Base-by-base conservation (phyloP, 1,284 basidiomycete species). In the Austroboletus novae-zelandiae region DNA sequence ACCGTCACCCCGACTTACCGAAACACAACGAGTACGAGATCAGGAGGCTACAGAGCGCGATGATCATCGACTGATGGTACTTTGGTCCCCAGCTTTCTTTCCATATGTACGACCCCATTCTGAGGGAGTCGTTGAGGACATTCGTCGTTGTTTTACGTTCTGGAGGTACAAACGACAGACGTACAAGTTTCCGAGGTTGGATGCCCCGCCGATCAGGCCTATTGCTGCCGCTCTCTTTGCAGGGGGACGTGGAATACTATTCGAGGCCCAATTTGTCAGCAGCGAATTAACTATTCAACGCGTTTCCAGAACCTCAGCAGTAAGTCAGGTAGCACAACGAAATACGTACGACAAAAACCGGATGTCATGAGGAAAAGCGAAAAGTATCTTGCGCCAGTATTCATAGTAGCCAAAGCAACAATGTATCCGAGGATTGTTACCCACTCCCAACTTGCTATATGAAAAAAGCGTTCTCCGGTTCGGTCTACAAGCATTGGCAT, bases 391-490 rank as follows among this genome's bases (percentile, higher is more conserved):
- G 73, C 81, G 1, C 71, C 77, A 5, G 74, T 73, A 5, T 71
- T 72, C 67, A 76, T 75, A 0, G 84, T 86, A 5, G 73, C 72
- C 14, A 84, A 64, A 3, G 76, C 76, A 51, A 87, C 82, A 51
- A 86, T 79, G 58, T 80, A 87, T 0, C 80, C 86, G 9, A 84
- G 32, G 10, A 85, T 78, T 45, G 77, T 75, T n/a, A 69, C 74
- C 80, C 80, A 84, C 78, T 77, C 81, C 67, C 76, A 79, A 4
- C 60, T 70, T 9, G 77, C 67, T 29, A 86, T 77, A 62, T 89
- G 86, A 71, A 84, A 84, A 69, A 79, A 89, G 5, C 83, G 76
- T 59, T 86, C 84, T 1, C 83, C 83, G 4, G 79, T 80, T 43
- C 70, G 71, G 55, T 85, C 81, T 81, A 46, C 18, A 32, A 9